Percentiles rank a stretch among this genome's conserved stretches.
Conservation (phyloP, 306 rosid species). For the Trifolium pratense region DNA sequence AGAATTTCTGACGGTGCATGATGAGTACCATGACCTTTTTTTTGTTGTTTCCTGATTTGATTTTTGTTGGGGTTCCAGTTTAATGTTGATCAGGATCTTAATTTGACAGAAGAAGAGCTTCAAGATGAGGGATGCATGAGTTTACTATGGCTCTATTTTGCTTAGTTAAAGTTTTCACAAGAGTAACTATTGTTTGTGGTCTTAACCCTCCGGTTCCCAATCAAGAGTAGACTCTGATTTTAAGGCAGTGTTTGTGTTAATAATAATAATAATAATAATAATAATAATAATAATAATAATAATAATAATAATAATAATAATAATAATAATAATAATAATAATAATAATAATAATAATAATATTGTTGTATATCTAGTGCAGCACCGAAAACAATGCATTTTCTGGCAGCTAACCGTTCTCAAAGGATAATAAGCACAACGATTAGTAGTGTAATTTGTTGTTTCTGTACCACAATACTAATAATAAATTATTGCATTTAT, state of each 20-base stretch:
- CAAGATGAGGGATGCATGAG: neutral
- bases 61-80: neutral
- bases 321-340: no score
- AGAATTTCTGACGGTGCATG: neutral
- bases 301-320: no score
- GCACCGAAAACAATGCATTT: neutral
- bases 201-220: no score
- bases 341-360: no score
- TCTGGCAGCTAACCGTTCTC: neutral
- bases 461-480: neutral
- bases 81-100: neutral
- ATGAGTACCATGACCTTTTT: neutral
- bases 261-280: no score
- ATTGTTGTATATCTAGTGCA: neutral
- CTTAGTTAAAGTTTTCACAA: neutral
- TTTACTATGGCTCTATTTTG: neutral
- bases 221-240: neutral
- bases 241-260: neutral
- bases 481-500: neutral
- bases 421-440: conserved; percentile 21
- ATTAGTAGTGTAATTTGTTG: neutral
- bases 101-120: neutral
- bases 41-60: neutral
- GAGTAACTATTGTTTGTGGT: neutral
- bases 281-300: no score